These are phyloP conservation scores for Coelastrella sp. DNA, from an alignment of 139 green algal genomes.

Conservation along the genomic window DNA sequence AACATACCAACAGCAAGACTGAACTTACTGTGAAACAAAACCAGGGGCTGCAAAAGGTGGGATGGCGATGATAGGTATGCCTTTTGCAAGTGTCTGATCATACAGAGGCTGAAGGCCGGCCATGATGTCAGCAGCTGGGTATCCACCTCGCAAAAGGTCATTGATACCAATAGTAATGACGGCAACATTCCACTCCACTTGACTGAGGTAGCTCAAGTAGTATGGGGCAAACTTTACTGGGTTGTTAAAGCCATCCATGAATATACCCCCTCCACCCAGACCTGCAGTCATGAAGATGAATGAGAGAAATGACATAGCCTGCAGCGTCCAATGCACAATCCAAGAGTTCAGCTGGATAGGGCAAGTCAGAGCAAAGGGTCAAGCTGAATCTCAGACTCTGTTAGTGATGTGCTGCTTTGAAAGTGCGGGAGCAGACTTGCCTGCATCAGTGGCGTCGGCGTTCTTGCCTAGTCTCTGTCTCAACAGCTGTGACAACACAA, in stretches of 20 bases:
- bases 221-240: neutral
- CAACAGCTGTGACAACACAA: constrained; percentile 11
- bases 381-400: neutral
- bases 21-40: constrained; percentile 42
- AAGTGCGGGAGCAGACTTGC: neutral
- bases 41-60: constrained; percentile 37
- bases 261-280: constrained; percentile 25
- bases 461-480: neutral
- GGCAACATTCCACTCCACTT: constrained; percentile 5
- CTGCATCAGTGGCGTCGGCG: constrained; percentile 4
- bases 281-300: neutral
- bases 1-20: neutral
- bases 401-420: neutral
- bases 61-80: constrained; percentile 7
- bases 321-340: neutral
- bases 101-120: neutral
- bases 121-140: constrained; percentile 40
- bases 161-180: constrained; percentile 46
- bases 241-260: constrained; percentile 33
- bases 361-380: neutral
- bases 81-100: constrained; percentile 13
- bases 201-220: neutral
- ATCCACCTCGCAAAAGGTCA: constrained; percentile 38
- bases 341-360: neutral
- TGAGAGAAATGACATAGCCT: neutral